Evolutionary conservation across 805 yeast genomes (phyloP), one percentile per base, ranked within the genome.

Genomic region (Teunomyces gatunensis): DNA sequence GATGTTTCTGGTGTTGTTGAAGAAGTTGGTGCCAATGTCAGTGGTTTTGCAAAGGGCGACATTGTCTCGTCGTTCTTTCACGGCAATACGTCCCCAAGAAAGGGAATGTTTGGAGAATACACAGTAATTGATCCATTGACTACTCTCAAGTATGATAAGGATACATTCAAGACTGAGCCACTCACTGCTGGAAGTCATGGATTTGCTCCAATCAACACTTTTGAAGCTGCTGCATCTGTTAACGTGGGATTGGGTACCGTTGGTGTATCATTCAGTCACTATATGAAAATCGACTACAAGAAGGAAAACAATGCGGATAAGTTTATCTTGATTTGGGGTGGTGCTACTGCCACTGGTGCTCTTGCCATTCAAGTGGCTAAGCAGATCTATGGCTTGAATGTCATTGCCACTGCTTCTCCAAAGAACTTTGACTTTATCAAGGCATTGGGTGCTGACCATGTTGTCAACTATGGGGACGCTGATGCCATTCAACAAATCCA

Each of bases 201-300:
- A 32, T 53, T 67, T 18, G 79, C 78, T 11, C 54, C 57, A 0
- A 62, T 81, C 20, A 65, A 61, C 32, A 68, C 83, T 11, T 83
- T 72, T 55, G 89, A 84, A 66, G 86, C 76, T 51, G 89, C 89
- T n/a, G 83, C 86, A 2, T 67, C 85, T 7, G 57, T 82, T 32
- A 78, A 85, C 29, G 67, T 82, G 44, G 75, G 82, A n/a, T 58
- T 79, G 42, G 68, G 64, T 42, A 84, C 88, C 2, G 71, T 78
- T 13, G 80, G 75, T 25, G 55, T 59, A 47, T 65, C 73, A 15
- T 71, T 68, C 43, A 55, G 55, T 47, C 63, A 65, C 54, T 60
- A 64, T 36, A 57, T 80, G 33, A 63, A 64, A 13, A 45, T 68
- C 27, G 45, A 20, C 44, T 32, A 28, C 28, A 46, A 56, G 42